Base-by-base conservation (phyloP, 2,329 filamentous ascomycete species). In the Fusarium metavorans region DNA sequence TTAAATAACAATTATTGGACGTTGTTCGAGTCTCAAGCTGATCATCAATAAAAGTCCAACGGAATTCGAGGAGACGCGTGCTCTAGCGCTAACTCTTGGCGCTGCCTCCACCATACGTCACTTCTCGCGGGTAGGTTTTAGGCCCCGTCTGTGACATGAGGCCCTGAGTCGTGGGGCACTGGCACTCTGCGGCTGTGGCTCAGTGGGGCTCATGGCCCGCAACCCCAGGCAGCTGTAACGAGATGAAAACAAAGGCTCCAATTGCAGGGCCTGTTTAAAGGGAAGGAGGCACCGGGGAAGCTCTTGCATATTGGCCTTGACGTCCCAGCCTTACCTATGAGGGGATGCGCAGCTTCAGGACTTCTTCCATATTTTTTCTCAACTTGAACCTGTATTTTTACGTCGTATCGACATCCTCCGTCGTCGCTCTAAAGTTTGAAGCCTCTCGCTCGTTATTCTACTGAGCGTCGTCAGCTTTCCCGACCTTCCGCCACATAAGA, bases 131-230 rank as follows among this genome's bases (percentile, higher is more conserved):
- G 68, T 60, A 34, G 48, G 57, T 75, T 37, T 45, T 66, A 66
- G 62, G 66, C 41, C 30, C 35, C 25, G 45, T 68, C 54, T 58
- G 68, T 68, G 74, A 66, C 75, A 63, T 45, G 30, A 43, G 48
- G 35, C 43, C 64, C 57, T 56, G 41, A 48, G 23, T 27, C 61
- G 23, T 62, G 62, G 62, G 71, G 67, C 67, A 43, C 65, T 58
- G 71, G 64, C 67, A 43, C 65, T 58, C 67, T 75, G 71, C 75
- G 75, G 76, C 76, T 76, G 76, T 78, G 76, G 77, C 76, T 70
- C 72, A 75, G 76, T 75, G 70, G 73, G 68, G 56, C 43, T 73
- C 74, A 71, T 67, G 67, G 67, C 75, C 63, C 73, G 52, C 27
- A 25, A 50, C 64, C 64, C 63, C 67, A 37, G 66, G 63, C 59